A percentile compares a stretch with the other conserved stretches of the same genome.
These are phyloP conservation scores for Alternaria sp. DNA, from an alignment of 2,329 filamentous ascomycete genomes.

Conservation along the genomic window DNA sequence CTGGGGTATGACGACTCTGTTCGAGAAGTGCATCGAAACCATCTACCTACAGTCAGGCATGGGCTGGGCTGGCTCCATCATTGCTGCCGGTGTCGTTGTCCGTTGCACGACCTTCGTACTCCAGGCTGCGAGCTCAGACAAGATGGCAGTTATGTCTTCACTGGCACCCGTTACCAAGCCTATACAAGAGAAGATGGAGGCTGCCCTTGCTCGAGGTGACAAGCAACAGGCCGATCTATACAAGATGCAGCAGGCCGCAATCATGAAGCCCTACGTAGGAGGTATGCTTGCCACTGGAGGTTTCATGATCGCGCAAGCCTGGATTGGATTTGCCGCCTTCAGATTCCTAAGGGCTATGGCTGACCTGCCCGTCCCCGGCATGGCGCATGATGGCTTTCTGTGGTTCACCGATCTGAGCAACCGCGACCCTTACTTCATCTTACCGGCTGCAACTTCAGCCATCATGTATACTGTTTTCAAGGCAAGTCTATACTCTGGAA, in stretches of 20 bases:
- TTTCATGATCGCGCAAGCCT: slow-evolving; percentile 66
- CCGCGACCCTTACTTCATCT: slow-evolving; percentile 76
- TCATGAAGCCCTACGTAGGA: slow-evolving; percentile 54
- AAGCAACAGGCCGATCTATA: slow-evolving; percentile 42
- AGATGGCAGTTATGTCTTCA: slow-evolving; percentile 66
- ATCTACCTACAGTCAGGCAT: slow-evolving; percentile 76
- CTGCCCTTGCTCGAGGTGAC: slow-evolving; percentile 54
- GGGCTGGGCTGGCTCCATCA: slow-evolving; percentile 83
- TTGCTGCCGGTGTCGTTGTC: slow-evolving; percentile 67
- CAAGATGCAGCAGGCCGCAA: slow-evolving; percentile 55
- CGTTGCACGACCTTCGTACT: slow-evolving; percentile 69
- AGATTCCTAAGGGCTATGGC: slow-evolving; percentile 77
- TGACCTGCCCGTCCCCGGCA: slow-evolving; percentile 77
- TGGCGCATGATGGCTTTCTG: slow-evolving; percentile 71
- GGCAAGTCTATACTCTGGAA: slow-evolving; percentile 52
- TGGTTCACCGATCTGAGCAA: slow-evolving; percentile 83
- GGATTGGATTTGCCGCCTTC: slow-evolving; percentile 82
- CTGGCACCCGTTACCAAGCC: slow-evolving; percentile 65
- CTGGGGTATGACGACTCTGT: slow-evolving; percentile 74
- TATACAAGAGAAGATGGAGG: slow-evolving; percentile 62
- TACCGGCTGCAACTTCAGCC: slow-evolving; percentile 68
- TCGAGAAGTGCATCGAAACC: slow-evolving; percentile 82
- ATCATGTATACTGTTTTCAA: slow-evolving; percentile 65
- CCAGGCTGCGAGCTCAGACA: slow-evolving; percentile 67
- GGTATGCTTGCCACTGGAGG: slow-evolving; percentile 51